phyloP scores from a whole-genome alignment of 2,329 filamentous ascomycete species.

The Alternaria brassicae region DNA sequence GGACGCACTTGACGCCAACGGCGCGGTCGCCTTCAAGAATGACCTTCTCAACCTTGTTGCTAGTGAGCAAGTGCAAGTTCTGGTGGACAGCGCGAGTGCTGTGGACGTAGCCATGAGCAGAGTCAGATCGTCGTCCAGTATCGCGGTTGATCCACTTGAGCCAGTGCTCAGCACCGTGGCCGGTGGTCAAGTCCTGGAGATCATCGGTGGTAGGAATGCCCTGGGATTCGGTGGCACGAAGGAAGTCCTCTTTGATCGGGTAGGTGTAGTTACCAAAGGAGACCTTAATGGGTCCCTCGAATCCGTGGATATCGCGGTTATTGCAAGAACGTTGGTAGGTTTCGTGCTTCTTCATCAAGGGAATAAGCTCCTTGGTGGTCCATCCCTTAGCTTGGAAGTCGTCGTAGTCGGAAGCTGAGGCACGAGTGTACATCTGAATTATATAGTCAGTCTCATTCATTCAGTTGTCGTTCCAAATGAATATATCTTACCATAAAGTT shows the following conservation, averaged over 20 bases:
- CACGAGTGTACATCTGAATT: slow-evolving; percentile 77
- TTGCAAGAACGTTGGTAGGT: slow-evolving; percentile 69
- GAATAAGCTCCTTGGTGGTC: slow-evolving; percentile 76
- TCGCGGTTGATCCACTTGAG: slow-evolving; percentile 81
- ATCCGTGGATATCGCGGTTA: slow-evolving; percentile 73
- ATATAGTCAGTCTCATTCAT: background rate
- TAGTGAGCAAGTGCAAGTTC: slow-evolving; percentile 75
- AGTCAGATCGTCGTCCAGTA: slow-evolving; percentile 76
- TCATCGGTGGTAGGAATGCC: slow-evolving; percentile 79
- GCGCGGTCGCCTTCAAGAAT: slow-evolving; percentile 75
- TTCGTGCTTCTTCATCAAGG: slow-evolving; percentile 81
- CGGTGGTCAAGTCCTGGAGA: slow-evolving; percentile 73
- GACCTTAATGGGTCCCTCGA: slow-evolving; percentile 81
- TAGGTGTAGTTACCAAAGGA: slow-evolving; percentile 82
- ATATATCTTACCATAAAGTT: slow-evolving; percentile 70
- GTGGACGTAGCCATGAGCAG: slow-evolving; percentile 79
- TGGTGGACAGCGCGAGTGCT: slow-evolving; percentile 72
- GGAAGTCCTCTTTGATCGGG: slow-evolving; percentile 81
- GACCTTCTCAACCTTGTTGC: slow-evolving; percentile 79
- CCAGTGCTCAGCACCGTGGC: slow-evolving; percentile 78
- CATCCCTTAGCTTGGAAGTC: slow-evolving; percentile 83
- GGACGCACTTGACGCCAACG: slow-evolving; percentile 73
- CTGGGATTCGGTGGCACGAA: slow-evolving; percentile 74
- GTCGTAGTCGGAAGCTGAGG: slow-evolving; percentile 75
- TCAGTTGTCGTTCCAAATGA: too few relatives aligned